Base-by-base conservation (phyloP, 345 rosid genomes). In the Melastoma malabathricum region DNA sequence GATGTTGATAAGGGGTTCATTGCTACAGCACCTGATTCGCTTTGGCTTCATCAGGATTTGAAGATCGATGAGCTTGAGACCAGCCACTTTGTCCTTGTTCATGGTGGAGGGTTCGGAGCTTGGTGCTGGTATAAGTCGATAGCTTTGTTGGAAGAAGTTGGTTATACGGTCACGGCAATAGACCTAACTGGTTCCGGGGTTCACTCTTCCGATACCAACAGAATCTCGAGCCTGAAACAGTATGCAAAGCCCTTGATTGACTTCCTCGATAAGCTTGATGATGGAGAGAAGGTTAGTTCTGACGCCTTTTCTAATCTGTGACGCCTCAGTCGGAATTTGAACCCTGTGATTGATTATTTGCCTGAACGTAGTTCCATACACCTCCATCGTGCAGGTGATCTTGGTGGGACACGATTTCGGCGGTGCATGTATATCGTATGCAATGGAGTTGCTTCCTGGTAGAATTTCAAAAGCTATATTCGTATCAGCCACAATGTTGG, bases 61-160 rank as follows among this genome's bases (percentile, higher is more conserved):
- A 72, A 84, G 68, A 74, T 77, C 18, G 83, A 76, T 55, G 85
- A 78, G 56, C 83, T 92, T 44, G 98, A 92, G 62, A 81, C 95
- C 59, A 69, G 68, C 61, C 88, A 92, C 64, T 76, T 92, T 54
- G 75, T 88, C 20, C 95, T 87, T 61, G 86, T 87, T 46, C 97
- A 92, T 66, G 97, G 97, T 55, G 98, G 98, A 47, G 97, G 97
- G 23, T 92, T 82, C 65, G 98, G 98, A 1, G 98, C 98, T 53
- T 92, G 98, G 98, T 87, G 98, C 65, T 92, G 98, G 98, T 92
- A 92, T 63, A 92, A 87, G 74, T 75, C 97, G 50, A 84, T 92
- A 43, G 88, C 98, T 38, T 86, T 81, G 59, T 79, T 92, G 18
- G 97, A 92, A 61, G 98, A 83, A 68, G 74, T 68, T 48, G 97